Percentiles rank a stretch among this genome's conserved stretches.
Evolutionary conservation across 495 filamentous ascomycete genomes (phyloP).

Genomic region (Evernia prunastri): DNA sequence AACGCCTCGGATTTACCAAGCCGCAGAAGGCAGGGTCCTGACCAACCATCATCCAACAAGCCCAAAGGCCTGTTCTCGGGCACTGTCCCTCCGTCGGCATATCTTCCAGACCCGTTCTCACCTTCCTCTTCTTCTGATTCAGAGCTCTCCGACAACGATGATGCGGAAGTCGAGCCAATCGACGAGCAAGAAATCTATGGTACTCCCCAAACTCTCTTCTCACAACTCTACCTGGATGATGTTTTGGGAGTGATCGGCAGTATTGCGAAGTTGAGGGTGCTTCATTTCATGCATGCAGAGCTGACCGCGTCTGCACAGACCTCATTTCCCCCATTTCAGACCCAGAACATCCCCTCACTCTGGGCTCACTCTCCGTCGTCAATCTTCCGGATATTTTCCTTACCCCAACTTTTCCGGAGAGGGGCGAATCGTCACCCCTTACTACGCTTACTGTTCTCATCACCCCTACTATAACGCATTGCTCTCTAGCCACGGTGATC

Average conservation of each 20-base stretch:
- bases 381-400: conserved; percentile 88
- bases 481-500: conserved; percentile 92
- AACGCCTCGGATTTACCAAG: conserved; percentile 88
- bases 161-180: conserved; percentile 67
- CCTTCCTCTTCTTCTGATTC: conserved; percentile 30
- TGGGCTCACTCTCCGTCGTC: conserved; percentile 88
- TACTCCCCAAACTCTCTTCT: conserved; percentile 31
- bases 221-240: no score
- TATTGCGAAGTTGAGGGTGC: not conserved
- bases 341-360: conserved; percentile 89
- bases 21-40: conserved; percentile 47
- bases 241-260: not conserved
- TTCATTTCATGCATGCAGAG: not conserved
- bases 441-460: conserved; percentile 54
- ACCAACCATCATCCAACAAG: conserved; percentile 35
- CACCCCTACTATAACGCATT: conserved; percentile 97
- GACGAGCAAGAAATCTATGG: conserved; percentile 96
- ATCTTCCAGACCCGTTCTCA: conserved; percentile 50
- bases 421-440: conserved; percentile 34
- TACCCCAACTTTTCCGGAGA: conserved; percentile 38
- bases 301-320: conserved; percentile 48
- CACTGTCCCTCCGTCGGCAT: conserved; percentile 40
- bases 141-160: conserved; percentile 51
- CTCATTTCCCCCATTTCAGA: conserved; percentile 90
- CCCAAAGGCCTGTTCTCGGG: conserved; percentile 43